Conservation (phyloP, 176 grass and related monocot genomes). For the Carex pumila region DNA sequence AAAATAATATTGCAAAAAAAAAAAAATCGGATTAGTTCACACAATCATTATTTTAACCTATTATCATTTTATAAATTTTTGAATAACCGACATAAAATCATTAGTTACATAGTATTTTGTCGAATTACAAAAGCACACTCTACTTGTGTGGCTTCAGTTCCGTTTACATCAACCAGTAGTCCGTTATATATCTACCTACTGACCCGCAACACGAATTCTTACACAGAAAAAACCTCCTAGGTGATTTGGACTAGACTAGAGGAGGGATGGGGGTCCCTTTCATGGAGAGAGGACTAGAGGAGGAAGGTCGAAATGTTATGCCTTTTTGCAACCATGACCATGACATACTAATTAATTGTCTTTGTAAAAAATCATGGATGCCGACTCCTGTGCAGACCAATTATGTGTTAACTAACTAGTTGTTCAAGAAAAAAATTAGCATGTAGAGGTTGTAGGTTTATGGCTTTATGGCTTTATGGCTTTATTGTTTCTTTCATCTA, state of each 20-base stretch:
- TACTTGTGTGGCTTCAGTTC: background rate
- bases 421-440: background rate
- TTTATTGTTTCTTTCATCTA: background rate
- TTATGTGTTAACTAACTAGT: background rate
- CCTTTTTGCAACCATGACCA: constrained; percentile 29
- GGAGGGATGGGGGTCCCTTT: constrained; percentile 10
- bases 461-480: background rate
- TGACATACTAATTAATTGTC: background rate
- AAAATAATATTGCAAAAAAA: too few species aligned
- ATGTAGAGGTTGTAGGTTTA: background rate
- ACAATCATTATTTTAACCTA: too few species aligned
- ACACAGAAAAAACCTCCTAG: background rate
- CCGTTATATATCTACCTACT: too few species aligned
- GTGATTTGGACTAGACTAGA: background rate
- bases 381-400: background rate
- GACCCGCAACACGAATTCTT: background rate
- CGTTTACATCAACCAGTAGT: background rate
- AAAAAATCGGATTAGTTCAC: too few species aligned
- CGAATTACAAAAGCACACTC: background rate
- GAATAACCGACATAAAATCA: too few species aligned
- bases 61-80: too few species aligned
- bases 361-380: background rate
- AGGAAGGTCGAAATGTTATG: constrained; percentile 5
- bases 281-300: background rate
- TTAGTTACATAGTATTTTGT: background rate